Evolutionary conservation across 108 stramenopile species (phyloP).

Genomic region (Fragilaria crotonensis): DNA sequence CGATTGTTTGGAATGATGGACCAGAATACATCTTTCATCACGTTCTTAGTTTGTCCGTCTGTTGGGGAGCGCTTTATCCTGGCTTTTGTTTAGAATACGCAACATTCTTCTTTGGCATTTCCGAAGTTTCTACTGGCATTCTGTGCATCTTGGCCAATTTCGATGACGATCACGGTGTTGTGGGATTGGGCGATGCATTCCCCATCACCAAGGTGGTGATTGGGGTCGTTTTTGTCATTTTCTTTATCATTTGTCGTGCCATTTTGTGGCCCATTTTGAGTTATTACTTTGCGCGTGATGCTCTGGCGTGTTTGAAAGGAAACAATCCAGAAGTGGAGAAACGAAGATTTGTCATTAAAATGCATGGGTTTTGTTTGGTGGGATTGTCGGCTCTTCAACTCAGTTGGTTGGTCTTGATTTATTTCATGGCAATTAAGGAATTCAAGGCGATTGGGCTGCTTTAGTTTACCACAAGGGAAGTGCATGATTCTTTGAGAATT

Average conservation of each 20-base stretch:
- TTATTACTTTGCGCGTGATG: conserved; percentile 61
- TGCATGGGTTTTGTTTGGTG: neutral
- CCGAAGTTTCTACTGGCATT: conserved; percentile 68
- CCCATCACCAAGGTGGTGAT: conserved; percentile 55
- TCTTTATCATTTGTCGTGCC: conserved; percentile 69
- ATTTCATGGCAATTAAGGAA: neutral
- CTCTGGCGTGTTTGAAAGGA: conserved; percentile 27
- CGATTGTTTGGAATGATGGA: conserved; percentile 77
- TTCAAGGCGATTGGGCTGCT: neutral
- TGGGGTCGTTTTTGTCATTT: conserved; percentile 57
- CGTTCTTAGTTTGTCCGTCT: conserved; percentile 49
- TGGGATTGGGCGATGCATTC: conserved; percentile 65
- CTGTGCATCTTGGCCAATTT: conserved; percentile 79
- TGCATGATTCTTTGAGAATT: too few species aligned
- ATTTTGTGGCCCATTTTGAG: conserved; percentile 66
- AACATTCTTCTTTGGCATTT: conserved; percentile 74
- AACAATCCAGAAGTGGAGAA: conserved; percentile 35
- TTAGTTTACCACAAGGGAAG: too few species aligned
- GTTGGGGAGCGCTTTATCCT: conserved; percentile 64
- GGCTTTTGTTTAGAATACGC: conserved; percentile 62
- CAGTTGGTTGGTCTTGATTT: neutral
- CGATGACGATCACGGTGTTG: conserved; percentile 67
- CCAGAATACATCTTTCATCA: conserved; percentile 75
- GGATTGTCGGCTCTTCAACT: neutral
- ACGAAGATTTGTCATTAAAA: conserved; percentile 27